Base-by-base conservation (phyloP, 768 basidiomycete species). In the Russula emetica region DNA sequence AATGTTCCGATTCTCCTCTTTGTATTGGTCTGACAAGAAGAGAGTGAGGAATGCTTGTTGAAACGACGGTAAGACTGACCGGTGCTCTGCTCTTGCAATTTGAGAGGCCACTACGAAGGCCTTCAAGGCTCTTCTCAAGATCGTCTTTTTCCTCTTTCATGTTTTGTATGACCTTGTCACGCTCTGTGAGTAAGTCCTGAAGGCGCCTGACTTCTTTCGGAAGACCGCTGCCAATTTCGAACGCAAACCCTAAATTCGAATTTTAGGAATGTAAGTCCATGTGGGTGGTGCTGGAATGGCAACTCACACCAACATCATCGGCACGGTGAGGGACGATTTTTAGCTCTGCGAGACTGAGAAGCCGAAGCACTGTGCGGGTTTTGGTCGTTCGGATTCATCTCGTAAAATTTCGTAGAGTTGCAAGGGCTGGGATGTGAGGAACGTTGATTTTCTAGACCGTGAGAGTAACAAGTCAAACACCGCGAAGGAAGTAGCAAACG, bases 1-100 rank as follows among this genome's bases (percentile, higher is more conserved):
- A 62, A 98, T 85, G 72, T 98, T 96, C 96, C 97, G 98, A 74
- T 97, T 98, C 76, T 95, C 94, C 76, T 98, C 95, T 76, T 94
- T 94, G 84, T 86, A 96, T 67, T 94, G 92, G 74, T 98, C 96
- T 88, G 26, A 50, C 20, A 38, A 40, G 28, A 49, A 42, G 5
- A 26, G 34, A 1, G 36, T 60, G 40, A 61, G 59, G 22, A 56
- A 26, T 30, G 8, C 40, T 4, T 47, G 11, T 30, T 14, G 26
- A 56, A 52, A n/a, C 34, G 6, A 20, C n/a, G 32, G 40, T n/a
- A 47, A 36, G 28, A 74, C 84, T 59, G 67, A 88, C 92, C 92
- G 63, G 89, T 81, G 64, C 80, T 88, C 73, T 87, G 84, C 76
- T 96, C 92, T 70, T 94, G 89, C 53, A 85, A 80, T 67, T 84